phyloP scores from a whole-genome alignment of 2,329 filamentous ascomycete species.

The Arthroderma sp. region DNA sequence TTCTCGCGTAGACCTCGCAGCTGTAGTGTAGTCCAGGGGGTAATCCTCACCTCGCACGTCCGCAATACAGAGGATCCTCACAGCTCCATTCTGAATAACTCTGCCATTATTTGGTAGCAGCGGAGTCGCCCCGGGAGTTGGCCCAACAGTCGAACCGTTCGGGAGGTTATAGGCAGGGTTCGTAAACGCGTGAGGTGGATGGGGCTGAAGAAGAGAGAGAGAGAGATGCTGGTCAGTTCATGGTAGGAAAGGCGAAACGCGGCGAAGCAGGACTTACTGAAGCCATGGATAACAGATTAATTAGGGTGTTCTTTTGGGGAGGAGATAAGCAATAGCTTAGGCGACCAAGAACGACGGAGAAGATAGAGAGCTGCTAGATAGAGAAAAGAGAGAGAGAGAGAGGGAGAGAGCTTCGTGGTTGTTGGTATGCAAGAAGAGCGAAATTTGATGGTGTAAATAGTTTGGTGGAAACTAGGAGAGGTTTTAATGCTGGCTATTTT shows the following conservation, averaged over 20 bases:
- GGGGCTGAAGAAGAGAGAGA: constrained; percentile 25
- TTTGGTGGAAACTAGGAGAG: not conserved
- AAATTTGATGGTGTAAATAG: constrained; percentile 1
- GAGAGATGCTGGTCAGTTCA: constrained; percentile 17
- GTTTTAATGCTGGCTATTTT: not conserved
- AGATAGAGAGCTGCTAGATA: not conserved
- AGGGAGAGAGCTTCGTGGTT: not conserved
- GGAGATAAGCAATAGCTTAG: not conserved
- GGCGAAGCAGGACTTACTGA: constrained; percentile 30
- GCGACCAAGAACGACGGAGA: not conserved
- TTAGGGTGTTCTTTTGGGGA: not conserved
- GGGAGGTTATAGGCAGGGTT: constrained; percentile 35
- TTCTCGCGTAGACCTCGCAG: too few relatives aligned
- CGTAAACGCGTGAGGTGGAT: constrained; percentile 33
- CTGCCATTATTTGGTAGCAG: constrained; percentile 41
- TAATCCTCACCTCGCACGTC: constrained; percentile 38
- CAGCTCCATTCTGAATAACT: constrained; percentile 37
- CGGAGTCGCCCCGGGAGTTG: constrained; percentile 36
- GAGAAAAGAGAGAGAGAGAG: not conserved
- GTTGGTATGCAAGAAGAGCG: not conserved
- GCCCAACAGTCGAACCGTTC: constrained; percentile 35
- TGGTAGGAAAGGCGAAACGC: not conserved
- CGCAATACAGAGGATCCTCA: constrained; percentile 39
- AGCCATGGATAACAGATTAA: constrained; percentile 31
- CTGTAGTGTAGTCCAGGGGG: not conserved